These are phyloP conservation scores for Chytriomyces hyalinus DNA, from an alignment of 192 early-diverging fungal species.

Conservation along the genomic window DNA sequence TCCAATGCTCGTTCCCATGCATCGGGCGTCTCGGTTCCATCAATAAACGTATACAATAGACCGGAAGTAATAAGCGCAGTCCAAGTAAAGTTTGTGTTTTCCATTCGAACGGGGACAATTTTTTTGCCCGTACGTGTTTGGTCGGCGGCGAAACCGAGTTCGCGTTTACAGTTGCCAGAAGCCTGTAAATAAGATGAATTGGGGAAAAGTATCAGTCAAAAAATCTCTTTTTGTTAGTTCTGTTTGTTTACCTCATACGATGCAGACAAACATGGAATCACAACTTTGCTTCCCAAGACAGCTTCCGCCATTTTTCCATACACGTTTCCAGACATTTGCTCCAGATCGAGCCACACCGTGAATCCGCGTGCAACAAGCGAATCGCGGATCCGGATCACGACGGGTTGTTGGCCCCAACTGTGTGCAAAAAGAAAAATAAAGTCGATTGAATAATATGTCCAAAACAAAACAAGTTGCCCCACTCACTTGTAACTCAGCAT, in stretches of 20 bases:
- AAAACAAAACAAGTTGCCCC: neutral
- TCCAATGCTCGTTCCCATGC: constrained; percentile 38
- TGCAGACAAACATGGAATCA: constrained; percentile 39
- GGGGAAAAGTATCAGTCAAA: neutral
- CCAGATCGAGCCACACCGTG: constrained; percentile 35
- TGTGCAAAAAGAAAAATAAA: neutral
- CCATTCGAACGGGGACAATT: constrained; percentile 45
- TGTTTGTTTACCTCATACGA: constrained; percentile 36
- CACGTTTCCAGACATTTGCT: constrained; percentile 45
- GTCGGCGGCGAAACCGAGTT: constrained; percentile 48
- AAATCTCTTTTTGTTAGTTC: neutral
- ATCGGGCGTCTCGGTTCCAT: constrained; percentile 6
- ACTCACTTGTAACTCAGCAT: constrained; percentile 37
- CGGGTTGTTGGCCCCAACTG: constrained; percentile 17
- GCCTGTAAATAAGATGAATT: neutral
- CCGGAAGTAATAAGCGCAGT: constrained; percentile 46
- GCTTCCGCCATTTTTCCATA: constrained; percentile 50
- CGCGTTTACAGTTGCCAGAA: constrained; percentile 46
- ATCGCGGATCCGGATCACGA: constrained; percentile 7
- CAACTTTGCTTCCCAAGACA: constrained; percentile 37
- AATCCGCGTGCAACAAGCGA: constrained; percentile 19
- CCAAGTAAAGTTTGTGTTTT: constrained; percentile 47
- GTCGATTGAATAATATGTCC: neutral
- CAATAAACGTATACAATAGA: constrained; percentile 39
- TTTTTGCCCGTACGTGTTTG: constrained; percentile 43